These are phyloP conservation scores for Pichia sp. DNA, from an alignment of 1,139 yeast species.

Conservation along the genomic window DNA sequence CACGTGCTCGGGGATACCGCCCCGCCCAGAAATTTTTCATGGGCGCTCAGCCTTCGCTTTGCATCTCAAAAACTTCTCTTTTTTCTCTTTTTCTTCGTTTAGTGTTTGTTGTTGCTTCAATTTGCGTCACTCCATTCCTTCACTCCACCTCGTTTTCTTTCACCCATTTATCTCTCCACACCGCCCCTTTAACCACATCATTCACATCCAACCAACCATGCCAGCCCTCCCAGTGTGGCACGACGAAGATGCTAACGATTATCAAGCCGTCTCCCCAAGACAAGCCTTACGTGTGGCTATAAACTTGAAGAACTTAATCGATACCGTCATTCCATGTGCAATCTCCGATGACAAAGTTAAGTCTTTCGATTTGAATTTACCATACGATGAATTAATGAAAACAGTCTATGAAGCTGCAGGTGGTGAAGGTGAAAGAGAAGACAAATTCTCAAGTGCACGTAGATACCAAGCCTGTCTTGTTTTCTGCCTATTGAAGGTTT, in stretches of 20 bases:
- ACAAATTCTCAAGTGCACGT: slow-evolving; percentile 43
- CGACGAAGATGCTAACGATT: slow-evolving; percentile 33
- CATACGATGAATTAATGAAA: slow-evolving; percentile 56
- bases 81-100: too few species aligned
- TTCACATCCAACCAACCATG: slow-evolving; percentile 1
- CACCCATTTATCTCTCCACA: too few species aligned
- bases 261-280: slow-evolving; percentile 55
- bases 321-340: slow-evolving; percentile 64
- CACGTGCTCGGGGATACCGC: too few species aligned
- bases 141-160: too few species aligned
- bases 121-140: too few species aligned
- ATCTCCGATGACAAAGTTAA: slow-evolving; percentile 51
- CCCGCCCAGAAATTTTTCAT: too few species aligned
- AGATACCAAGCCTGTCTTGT: slow-evolving; percentile 67
- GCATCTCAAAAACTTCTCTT: too few species aligned
- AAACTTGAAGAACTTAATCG: slow-evolving; percentile 71
- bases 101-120: too few species aligned
- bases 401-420: slow-evolving; percentile 78
- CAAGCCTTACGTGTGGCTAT: slow-evolving; percentile 73
- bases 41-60: too few species aligned
- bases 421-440: slow-evolving; percentile 63
- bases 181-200: too few species aligned
- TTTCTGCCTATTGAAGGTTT: slow-evolving; percentile 71
- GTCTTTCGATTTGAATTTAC: slow-evolving; percentile 58
- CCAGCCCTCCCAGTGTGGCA: slow-evolving; percentile 25